phyloP scores from a whole-genome alignment of 768 basidiomycete genomes.

The Boletus insuetus region DNA sequence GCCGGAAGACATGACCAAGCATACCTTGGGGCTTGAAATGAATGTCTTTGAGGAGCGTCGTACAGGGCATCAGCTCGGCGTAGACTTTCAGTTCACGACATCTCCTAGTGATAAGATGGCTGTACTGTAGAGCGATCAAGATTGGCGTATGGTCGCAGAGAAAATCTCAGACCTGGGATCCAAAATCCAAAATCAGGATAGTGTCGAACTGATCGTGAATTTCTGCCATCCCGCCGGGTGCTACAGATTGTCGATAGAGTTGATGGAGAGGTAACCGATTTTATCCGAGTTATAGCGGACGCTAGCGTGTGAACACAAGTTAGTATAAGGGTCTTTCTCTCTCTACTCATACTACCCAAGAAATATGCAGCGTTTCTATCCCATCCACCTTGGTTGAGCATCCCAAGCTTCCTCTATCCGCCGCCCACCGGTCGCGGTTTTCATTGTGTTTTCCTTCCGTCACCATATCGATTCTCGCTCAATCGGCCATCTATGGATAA shows the following conservation, averaged over 20 bases:
- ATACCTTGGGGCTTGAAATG: conserved; percentile 93
- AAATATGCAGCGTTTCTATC: conserved; percentile 5
- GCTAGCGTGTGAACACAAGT: too few species aligned
- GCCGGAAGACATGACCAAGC: neutral
- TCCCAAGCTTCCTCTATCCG: neutral
- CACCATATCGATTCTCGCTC: neutral
- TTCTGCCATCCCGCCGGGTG: conserved; percentile 55
- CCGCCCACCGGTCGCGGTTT: too few species aligned
- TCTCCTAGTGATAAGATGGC: conserved; percentile 95
- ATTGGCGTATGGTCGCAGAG: conserved; percentile 8
- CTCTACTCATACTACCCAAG: too few species aligned
- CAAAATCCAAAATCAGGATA: conserved; percentile 94
- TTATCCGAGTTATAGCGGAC: too few species aligned
- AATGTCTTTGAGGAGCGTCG: conserved; percentile 82
- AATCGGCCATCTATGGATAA: neutral
- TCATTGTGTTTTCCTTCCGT: neutral
- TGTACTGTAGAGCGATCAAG: conserved; percentile 57
- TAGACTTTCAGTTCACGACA: conserved; percentile 98
- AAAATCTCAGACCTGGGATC: conserved; percentile 74
- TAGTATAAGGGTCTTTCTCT: too few species aligned
- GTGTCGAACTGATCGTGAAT: conserved; percentile 97
- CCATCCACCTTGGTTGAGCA: neutral
- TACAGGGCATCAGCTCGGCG: conserved; percentile 97
- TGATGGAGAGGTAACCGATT: too few species aligned
- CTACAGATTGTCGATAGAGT: too few species aligned